Evolutionary conservation across 768 basidiomycete genomes (phyloP).

Genomic region (Podaxis rugospora): DNA sequence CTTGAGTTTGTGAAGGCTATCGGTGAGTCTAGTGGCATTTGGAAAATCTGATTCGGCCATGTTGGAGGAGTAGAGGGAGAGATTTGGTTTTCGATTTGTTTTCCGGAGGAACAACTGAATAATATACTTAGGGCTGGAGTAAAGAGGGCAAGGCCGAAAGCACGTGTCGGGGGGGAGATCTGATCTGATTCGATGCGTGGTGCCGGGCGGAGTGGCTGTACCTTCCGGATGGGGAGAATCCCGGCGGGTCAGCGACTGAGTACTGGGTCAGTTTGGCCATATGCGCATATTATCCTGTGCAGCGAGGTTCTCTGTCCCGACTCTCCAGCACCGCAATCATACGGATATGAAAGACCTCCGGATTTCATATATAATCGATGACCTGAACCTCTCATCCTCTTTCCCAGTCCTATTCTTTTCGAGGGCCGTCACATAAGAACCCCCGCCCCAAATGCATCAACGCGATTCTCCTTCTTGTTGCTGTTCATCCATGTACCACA

Average conservation of each 20-base stretch:
- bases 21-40: slow-evolving; percentile 30
- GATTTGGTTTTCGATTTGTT: neutral
- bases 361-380: slow-evolving; percentile 39
- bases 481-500: slow-evolving; percentile 35
- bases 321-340: slow-evolving; percentile 36
- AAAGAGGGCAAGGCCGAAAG: neutral
- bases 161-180: slow-evolving; percentile 3
- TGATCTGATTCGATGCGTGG: neutral
- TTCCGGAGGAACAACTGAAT: neutral
- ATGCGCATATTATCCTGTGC: slow-evolving; percentile 36
- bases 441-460: slow-evolving; percentile 26
- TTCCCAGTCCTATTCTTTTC: slow-evolving; percentile 19
- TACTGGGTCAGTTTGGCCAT: slow-evolving; percentile 41
- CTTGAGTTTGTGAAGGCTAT: slow-evolving; percentile 45
- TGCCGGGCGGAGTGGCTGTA: slow-evolving; percentile 7
- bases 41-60: slow-evolving; percentile 2
- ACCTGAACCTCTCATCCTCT: slow-evolving; percentile 19
- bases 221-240: neutral
- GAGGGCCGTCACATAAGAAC: slow-evolving; percentile 21
- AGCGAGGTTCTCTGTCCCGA: slow-evolving; percentile 24
- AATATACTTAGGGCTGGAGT: neutral
- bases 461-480: slow-evolving; percentile 21
- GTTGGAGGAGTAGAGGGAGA: neutral
- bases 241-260: slow-evolving; percentile 13
- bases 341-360: slow-evolving; percentile 45